phyloP scores from a whole-genome alignment of 2,329 filamentous ascomycete genomes.

The Diaporthe vexans region DNA sequence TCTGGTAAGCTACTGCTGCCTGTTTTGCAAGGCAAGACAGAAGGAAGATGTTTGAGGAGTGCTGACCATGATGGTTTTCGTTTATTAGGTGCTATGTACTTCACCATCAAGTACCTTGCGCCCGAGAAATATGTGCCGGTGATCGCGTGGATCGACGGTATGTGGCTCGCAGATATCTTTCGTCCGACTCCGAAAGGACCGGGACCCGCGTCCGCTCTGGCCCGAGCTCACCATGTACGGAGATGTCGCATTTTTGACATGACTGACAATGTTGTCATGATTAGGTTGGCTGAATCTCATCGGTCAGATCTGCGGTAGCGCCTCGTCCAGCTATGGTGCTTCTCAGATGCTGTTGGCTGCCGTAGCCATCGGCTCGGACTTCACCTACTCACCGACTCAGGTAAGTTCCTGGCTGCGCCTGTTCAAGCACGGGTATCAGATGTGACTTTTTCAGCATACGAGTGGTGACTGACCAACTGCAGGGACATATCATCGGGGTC shows the following conservation, averaged over 20 bases:
- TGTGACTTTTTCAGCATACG: no score
- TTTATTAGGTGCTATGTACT: constrained; percentile 62
- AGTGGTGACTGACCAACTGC: not conserved
- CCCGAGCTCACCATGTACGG: no score
- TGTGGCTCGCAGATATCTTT: constrained; percentile 38
- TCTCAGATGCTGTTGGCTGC: constrained; percentile 67
- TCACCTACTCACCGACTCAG: constrained; percentile 58
- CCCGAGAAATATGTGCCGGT: constrained; percentile 62
- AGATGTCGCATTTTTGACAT: no score
- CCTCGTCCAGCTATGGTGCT: constrained; percentile 68
- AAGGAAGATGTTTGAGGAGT: not conserved
- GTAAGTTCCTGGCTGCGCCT: no score
- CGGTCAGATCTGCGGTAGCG: constrained; percentile 65
- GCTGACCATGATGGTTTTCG: no score
- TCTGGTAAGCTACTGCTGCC: constrained; percentile 56
- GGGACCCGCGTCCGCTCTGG: no score
- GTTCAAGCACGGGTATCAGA: no score
- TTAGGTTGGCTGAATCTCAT: constrained; percentile 63
- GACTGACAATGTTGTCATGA: constrained; percentile 24
- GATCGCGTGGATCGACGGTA: constrained; percentile 61
- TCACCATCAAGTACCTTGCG: constrained; percentile 68
- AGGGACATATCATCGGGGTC: constrained; percentile 61
- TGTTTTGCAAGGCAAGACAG: not conserved
- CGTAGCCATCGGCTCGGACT: constrained; percentile 62
- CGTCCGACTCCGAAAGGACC: no score